phyloP scores from a whole-genome alignment of 148 eudicot genomes.

The Rhododendron molle region DNA sequence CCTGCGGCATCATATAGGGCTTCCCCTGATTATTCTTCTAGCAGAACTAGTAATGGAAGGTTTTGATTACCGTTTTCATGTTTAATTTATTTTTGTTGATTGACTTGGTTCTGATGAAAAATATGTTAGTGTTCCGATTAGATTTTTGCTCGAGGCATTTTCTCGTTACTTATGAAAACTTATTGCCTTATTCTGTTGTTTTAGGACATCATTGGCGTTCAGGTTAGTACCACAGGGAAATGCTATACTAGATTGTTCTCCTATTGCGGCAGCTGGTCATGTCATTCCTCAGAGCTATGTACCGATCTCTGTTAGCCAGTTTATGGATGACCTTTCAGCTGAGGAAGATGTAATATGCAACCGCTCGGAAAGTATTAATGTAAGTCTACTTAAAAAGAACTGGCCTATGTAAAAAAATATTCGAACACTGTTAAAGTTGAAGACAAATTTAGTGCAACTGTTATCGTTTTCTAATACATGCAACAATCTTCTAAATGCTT shows the following conservation, averaged over 20 bases:
- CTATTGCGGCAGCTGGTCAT: slow-evolving; percentile 82
- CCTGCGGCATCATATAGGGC: slow-evolving; percentile 74
- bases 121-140: not conserved
- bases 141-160: not conserved
- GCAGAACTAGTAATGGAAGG: slow-evolving; percentile 56
- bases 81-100: not conserved
- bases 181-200: slow-evolving; percentile 15
- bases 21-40: slow-evolving; percentile 40
- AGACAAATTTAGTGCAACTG: not conserved
- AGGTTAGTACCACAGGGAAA: slow-evolving; percentile 86
- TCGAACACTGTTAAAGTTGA: not conserved
- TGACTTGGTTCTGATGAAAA: slow-evolving; percentile 5
- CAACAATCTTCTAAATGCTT: not conserved
- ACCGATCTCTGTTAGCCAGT: slow-evolving; percentile 81
- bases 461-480: not conserved
- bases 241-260: slow-evolving; percentile 72
- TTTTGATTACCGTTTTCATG: slow-evolving; percentile 17
- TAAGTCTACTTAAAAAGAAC: slow-evolving; percentile 27
- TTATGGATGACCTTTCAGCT: slow-evolving; percentile 86
- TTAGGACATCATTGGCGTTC: slow-evolving; percentile 79
- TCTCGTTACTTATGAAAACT: not conserved
- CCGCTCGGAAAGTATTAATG: slow-evolving; percentile 47
- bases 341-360: slow-evolving; percentile 60
- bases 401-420: not conserved
- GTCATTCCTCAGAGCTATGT: slow-evolving; percentile 77